Conservation (phyloP, 805 yeast species). For the Starmerella roubikii region DNA sequence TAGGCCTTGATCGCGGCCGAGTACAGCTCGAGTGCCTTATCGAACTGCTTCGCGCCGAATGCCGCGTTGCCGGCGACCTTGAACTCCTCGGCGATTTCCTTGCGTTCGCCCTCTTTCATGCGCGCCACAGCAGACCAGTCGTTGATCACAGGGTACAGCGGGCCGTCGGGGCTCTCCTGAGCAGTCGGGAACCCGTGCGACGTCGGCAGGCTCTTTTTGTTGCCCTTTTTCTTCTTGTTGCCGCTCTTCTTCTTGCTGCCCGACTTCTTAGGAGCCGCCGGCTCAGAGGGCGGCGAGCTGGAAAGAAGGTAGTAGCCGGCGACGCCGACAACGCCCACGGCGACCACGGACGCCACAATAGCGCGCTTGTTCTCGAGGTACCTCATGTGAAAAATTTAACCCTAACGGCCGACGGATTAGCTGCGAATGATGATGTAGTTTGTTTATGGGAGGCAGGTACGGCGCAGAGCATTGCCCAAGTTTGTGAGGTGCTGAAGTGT, state of each 20-base stretch:
- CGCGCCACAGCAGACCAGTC: constrained; percentile 18
- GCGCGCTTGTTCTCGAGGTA: constrained; percentile 45
- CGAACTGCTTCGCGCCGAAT: constrained; percentile 56
- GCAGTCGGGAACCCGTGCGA: constrained; percentile 22
- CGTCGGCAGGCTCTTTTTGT: constrained; percentile 19
- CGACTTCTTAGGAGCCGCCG: not conserved
- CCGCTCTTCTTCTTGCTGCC: constrained; percentile 28
- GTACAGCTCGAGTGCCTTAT: constrained; percentile 69
- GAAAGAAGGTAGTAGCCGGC: constrained; percentile 36
- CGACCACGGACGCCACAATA: constrained; percentile 47
- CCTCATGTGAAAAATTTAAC: constrained; percentile 4
- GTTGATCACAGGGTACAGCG: constrained; percentile 27
- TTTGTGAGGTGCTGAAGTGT: not conserved
- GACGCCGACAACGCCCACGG: constrained; percentile 50
- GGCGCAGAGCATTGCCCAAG: not conserved
- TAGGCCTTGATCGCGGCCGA: constrained; percentile 62
- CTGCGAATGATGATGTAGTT: too few relatives aligned
- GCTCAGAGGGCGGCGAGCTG: not conserved
- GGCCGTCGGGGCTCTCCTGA: constrained; percentile 18
- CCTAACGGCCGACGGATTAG: too few relatives aligned
- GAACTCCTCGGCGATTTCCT: constrained; percentile 50
- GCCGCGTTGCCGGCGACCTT: constrained; percentile 80
- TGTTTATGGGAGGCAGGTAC: not conserved
- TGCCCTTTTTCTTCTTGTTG: constrained; percentile 31
- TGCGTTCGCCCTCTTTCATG: constrained; percentile 26